Conservation (phyloP, 1,284 basidiomycete genomes). For the Irpex rosettiformis region DNA sequence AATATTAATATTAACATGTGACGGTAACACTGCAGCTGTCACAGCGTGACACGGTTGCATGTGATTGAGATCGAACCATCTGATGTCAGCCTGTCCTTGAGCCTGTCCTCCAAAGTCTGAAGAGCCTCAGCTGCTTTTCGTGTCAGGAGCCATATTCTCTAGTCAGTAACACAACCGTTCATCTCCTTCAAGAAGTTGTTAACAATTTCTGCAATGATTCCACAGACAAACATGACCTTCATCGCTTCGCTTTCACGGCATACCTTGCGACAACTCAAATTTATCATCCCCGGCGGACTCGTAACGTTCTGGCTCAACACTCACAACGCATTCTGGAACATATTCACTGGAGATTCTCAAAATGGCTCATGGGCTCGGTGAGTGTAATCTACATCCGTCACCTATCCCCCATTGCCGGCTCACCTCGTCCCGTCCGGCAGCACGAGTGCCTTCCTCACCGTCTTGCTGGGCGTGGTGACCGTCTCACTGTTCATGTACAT, state of each 20-base stretch:
- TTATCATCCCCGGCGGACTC: conserved; percentile 62
- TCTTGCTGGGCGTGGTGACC: conserved; percentile 53
- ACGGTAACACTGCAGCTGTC: too few species aligned
- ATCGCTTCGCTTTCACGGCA: conserved; percentile 37
- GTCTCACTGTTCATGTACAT: conserved; percentile 70
- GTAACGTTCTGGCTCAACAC: conserved; percentile 61
- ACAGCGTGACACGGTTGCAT: not conserved
- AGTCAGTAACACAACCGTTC: not conserved
- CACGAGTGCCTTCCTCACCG: conserved; percentile 44
- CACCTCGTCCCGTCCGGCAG: conserved; percentile 28
- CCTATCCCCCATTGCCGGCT: not conserved
- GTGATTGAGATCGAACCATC: conserved; percentile 2
- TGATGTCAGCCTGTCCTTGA: not conserved
- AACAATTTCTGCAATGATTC: not conserved
- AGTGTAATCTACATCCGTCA: conserved; percentile 18
- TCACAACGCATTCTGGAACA: conserved; percentile 42
- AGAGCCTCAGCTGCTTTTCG: not conserved
- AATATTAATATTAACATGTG: too few species aligned
- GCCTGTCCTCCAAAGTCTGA: too few species aligned
- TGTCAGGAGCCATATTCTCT: not conserved
- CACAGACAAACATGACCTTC: conserved; percentile 6
- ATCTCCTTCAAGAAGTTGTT: not conserved
- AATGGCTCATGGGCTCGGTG: conserved; percentile 50
- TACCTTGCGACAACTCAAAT: conserved; percentile 64
- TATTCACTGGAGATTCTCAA: conserved; percentile 31